phyloP scores from a whole-genome alignment of 192 early-diverging fungal genomes.

The Podila epicladia region DNA sequence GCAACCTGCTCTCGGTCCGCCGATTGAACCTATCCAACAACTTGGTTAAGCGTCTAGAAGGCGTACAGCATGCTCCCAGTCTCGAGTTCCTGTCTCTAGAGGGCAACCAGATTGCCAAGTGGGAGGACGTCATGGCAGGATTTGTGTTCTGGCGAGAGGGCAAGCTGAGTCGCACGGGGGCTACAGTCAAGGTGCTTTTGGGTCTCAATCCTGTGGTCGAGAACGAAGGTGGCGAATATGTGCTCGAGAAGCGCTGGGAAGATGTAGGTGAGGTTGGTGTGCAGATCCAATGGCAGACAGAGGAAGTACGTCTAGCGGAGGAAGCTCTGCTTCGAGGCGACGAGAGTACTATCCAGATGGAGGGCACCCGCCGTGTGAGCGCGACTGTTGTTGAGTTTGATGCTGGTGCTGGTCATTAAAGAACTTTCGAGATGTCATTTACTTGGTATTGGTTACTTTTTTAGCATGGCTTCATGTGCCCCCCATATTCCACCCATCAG shows the following conservation, averaged over 20 bases:
- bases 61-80: conserved; percentile 38
- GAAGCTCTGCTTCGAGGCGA: conserved; percentile 11
- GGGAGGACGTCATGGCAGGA: conserved; percentile 48
- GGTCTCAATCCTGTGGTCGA: conserved; percentile 31
- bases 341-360: neutral
- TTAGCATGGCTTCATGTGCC: too few relatives aligned
- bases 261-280: conserved; percentile 41
- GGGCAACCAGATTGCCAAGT: conserved; percentile 41
- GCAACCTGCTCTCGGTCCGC: conserved; percentile 35
- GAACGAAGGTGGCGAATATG: conserved; percentile 49
- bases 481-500: too few relatives aligned
- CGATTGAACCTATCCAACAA: conserved; percentile 44
- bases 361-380: conserved; percentile 35
- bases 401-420: neutral
- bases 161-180: conserved; percentile 33
- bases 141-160: conserved; percentile 49
- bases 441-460: too few relatives aligned
- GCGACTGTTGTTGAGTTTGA: conserved; percentile 30
- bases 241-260: conserved; percentile 46
- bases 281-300: conserved; percentile 37
- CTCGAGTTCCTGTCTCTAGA: conserved; percentile 33
- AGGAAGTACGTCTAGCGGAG: conserved; percentile 21
- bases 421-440: neutral
- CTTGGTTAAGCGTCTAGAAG: conserved; percentile 41
- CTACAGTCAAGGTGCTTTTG: conserved; percentile 32